These are phyloP conservation scores for Candida sojae DNA, from an alignment of 1,139 yeast species.

Conservation along the genomic window DNA sequence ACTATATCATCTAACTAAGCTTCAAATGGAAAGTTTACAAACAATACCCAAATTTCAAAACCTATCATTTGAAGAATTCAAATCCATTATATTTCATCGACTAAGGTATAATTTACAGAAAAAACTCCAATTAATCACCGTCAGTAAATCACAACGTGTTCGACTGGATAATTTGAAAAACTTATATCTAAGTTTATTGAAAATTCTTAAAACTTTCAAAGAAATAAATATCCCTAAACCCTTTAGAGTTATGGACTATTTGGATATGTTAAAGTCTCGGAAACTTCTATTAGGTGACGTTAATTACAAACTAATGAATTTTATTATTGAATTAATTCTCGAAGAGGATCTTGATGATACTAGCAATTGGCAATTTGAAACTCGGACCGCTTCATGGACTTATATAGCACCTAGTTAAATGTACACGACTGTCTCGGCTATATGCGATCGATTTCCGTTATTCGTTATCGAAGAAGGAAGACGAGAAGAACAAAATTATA, in stretches of 20 bases:
- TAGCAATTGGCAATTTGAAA: conserved; percentile 26
- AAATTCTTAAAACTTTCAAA: background rate
- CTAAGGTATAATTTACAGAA: conserved; percentile 30
- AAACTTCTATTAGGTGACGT: conserved; percentile 18
- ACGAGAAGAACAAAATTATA: no score
- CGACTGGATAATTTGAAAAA: conserved; percentile 16
- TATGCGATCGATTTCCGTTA: background rate
- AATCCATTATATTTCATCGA: conserved; percentile 27
- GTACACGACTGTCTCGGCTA: conserved; percentile 2
- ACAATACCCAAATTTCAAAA: conserved; percentile 12
- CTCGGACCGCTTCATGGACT: conserved; percentile 11
- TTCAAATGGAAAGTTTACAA: conserved; percentile 18
- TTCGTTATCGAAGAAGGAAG: no score
- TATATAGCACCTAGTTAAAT: conserved; percentile 3
- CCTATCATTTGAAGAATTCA: conserved; percentile 7
- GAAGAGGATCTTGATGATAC: conserved; percentile 19
- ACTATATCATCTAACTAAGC: conserved; percentile 23
- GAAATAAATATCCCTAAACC: background rate
- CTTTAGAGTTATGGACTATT: conserved; percentile 14
- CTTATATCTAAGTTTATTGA: conserved; percentile 10
- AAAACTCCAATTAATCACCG: conserved; percentile 21
- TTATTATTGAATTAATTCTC: conserved; percentile 26
- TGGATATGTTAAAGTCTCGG: conserved; percentile 14
- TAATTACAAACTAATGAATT: conserved; percentile 25
- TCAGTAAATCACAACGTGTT: conserved; percentile 26